A percentile compares a stretch with the other conserved stretches of the same genome.
Evolutionary conservation across 179 eudicot species (phyloP).

Genomic region (Drosera spatulata): DNA sequence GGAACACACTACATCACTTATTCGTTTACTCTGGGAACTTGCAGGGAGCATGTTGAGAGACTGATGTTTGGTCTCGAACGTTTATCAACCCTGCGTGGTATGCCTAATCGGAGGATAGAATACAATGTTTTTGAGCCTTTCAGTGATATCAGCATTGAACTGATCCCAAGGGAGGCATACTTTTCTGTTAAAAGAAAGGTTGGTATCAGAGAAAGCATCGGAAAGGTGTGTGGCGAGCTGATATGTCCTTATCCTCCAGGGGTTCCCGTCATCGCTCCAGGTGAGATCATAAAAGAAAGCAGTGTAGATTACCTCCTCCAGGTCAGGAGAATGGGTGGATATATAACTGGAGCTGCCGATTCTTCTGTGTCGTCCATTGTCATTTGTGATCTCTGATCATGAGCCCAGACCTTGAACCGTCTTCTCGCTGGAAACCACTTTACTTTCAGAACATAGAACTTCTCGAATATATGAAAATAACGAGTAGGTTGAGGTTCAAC

Average conservation of each 20-base stretch:
- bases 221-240: no score
- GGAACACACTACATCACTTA: slow-evolving; percentile 55
- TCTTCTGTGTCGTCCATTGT: slow-evolving; percentile 40
- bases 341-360: slow-evolving; percentile 64
- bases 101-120: slow-evolving; percentile 3
- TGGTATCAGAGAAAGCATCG: slow-evolving; percentile 26
- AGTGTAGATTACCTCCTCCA: slow-evolving; percentile 34
- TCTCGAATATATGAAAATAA: no score
- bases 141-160: slow-evolving; percentile 27
- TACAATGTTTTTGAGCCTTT: slow-evolving; percentile 10
- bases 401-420: no score
- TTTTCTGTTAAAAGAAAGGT: slow-evolving; percentile 56
- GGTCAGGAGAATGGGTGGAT: slow-evolving; percentile 42
- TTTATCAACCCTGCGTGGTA: slow-evolving; percentile 23
- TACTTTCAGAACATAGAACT: no score
- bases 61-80: slow-evolving; percentile 46
- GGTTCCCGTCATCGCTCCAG: slow-evolving; percentile 59
- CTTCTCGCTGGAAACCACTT: no score
- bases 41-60: slow-evolving; percentile 46
- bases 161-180: slow-evolving; percentile 84
- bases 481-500: no score
- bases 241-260: slow-evolving; percentile 92
- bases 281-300: slow-evolving; percentile 48
- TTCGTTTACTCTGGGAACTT: slow-evolving; percentile 61
- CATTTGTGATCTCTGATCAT: slow-evolving; percentile 43